Base-by-base conservation (phyloP, 257 asterid genomes). In the Solanum commersonii region DNA sequence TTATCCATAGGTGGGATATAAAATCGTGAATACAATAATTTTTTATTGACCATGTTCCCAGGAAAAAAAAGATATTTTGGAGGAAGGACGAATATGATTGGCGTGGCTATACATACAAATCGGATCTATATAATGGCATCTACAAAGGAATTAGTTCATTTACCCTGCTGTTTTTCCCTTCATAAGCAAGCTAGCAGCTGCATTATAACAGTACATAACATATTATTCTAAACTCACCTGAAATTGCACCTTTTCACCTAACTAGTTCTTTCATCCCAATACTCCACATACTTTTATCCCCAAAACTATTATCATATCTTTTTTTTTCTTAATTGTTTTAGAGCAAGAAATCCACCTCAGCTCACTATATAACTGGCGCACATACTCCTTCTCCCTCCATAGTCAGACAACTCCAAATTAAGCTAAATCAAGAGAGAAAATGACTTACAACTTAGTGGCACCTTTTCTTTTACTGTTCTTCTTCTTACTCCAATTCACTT, bases 171-270 rank as follows among this genome's bases (percentile, higher is more conserved):
- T 86, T 86, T 56, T 33, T 87, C 86, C 94, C 90, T 89, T 86
- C 84, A 88, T 84, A 93, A 94, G 93, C 93, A 91, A 94, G 68
- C 86, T 86, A 87, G 87, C 83, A 86, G 91, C 87, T 89, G 90
- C 89, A 56, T 46, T 67, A 38, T 77, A 82, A 87, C 90, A 89
- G 88, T 90, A 86, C 87, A 92, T 87, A 86, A 78, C 84, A 42
- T 78, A 78, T 14, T 14, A 77, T 68, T 56, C 87, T 89, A 79
- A 85, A 5, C 89, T 90, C 89, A 91, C 93, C 93, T 90, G 88
- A 84, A 85, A 86, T 40, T 79, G 86, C 88, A 86, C 73, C 91
- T 88, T 81, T 85, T 81, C 90, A 88, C 87, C 88, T 59, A 35
- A 74, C 71, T 0, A 38, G 13, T 40, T 16, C 72, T 44, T 37